phyloP scores from a whole-genome alignment of 768 basidiomycete genomes.

The Fistulinella prunicolor region DNA sequence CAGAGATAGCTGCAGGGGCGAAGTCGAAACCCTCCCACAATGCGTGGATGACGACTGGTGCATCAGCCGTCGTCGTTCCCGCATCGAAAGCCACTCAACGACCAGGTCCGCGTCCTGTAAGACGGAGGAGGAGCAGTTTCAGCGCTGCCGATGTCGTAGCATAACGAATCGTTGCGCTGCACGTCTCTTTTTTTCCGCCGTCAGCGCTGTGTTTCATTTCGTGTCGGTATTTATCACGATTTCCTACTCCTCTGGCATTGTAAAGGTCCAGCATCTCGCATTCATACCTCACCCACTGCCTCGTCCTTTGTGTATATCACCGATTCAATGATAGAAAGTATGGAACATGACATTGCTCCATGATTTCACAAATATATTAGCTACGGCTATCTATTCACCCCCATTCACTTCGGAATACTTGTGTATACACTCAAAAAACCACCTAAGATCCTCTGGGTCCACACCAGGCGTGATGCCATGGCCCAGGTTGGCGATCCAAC shows the following conservation, averaged over 20 bases:
- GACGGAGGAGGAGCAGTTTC: slow-evolving; percentile 82
- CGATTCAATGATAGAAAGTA: slow-evolving; percentile 10
- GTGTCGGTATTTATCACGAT: slow-evolving; percentile 31
- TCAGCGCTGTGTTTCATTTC: slow-evolving; percentile 3
- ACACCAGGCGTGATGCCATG: slow-evolving; percentile 97
- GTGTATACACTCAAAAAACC: slow-evolving; percentile 89
- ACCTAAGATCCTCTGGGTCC: slow-evolving; percentile 87
- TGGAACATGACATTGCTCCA: slow-evolving; percentile 4
- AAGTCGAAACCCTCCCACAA: slow-evolving; percentile 41
- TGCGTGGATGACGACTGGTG: slow-evolving; percentile 78
- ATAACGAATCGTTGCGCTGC: slow-evolving; percentile 33
- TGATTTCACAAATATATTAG: background rate
- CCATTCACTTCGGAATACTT: slow-evolving; percentile 56
- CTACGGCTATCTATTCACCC: background rate
- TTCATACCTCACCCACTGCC: slow-evolving; percentile 14
- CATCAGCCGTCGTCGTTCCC: slow-evolving; percentile 65
- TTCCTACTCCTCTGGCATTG: slow-evolving; percentile 24
- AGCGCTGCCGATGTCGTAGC: slow-evolving; percentile 84
- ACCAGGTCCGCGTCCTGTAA: slow-evolving; percentile 68
- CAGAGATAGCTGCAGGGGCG: slow-evolving; percentile 45
- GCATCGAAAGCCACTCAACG: slow-evolving; percentile 64
- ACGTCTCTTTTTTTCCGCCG: slow-evolving; percentile 13
- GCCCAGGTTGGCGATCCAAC: slow-evolving; percentile 97
- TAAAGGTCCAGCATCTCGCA: slow-evolving; percentile 28
- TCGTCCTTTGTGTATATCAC: slow-evolving; percentile 19